Base-by-base conservation (phyloP, 805 yeast genomes). In the Clavispora fructus region DNA sequence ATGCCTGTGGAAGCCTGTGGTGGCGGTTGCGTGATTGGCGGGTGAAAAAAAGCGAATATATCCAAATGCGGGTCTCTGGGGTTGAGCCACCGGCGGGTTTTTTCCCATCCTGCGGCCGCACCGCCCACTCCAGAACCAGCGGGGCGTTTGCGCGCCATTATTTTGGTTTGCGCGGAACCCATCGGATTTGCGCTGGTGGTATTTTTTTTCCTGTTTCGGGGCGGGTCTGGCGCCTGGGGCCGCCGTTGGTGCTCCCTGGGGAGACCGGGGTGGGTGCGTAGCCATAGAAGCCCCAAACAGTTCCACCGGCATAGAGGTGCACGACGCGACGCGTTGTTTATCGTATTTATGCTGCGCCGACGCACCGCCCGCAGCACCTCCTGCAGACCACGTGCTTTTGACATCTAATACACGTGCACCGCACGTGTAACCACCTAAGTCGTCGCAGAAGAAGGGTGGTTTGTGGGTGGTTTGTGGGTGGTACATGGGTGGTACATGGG, bases 21-120 rank as follows among this genome's bases (percentile, higher is more conserved):
- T 37, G 41, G 25, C 14, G 45, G 32, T 26, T 7, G 26, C 14
- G 30, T 26, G 30, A 29, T 40, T 40, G 39, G 42, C 40, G 35
- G 42, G 42, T 38, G 39, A 39, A 19, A 27, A 27, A 26, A 33
- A 27, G 35, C 19, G 39, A 29, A 29, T 29, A 32, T 32, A 14
- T 32, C 35, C 35, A 6, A 32, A 32, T 32, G 35, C 35, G 35
- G 35, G 35, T 32, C 8, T 32, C 35, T 32, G 35, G 35, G 35
- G 35, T 32, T 32, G 35, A 14, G 35, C 19, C 35, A 29, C 19
- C 11, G 35, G 35, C 19, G 32, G 32, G 12, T 29, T 29, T 32
- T 32, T 32, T 32, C 19, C 35, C 35, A 14, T 32, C 35, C 35
- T 32, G 35, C 35, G 35, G 35, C 35, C 19, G 35, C 35, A 32